Base-by-base conservation (phyloP, 768 basidiomycete genomes). In the Termitomyces sp. region DNA sequence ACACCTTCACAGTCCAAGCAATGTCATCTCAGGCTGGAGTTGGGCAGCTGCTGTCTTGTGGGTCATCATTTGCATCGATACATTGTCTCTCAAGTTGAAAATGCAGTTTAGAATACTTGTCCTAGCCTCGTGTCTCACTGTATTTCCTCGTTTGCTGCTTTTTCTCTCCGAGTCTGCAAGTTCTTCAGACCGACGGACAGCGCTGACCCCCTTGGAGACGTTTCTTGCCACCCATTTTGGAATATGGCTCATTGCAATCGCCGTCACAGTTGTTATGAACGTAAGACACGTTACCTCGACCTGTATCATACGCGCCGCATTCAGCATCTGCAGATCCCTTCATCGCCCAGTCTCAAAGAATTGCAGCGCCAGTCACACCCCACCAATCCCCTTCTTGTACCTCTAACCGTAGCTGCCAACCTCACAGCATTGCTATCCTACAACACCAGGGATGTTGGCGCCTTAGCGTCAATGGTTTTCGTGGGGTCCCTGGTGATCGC, bases 151-250 rank as follows among this genome's bases (percentile, higher is more conserved):
- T 27, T 64, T 91, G 46, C 71, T 91, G 31, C 77, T 90, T 48
- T 89, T 91, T 66, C 70, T 89, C 50, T 76, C 87, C 12, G 77
- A 79, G 53, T 71, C 79, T 3, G 68, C 72, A 45, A 54, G 45
- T 32, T 60, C 63, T 32, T 68, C 68, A 9, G 70, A 70, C 11
- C 73, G 77, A 44, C 69, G 58, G 47, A 44, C 68, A 29, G 61
- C 68, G 18, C 76, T 90, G 46, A 88, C 89, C 2, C 70, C 82
- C 3, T 76, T 92, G 32, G 90, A 92, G 64, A 70, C 75, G 22
- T 90, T 86, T 69, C 78, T 93, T 41, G 76, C 84, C 13, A 65
- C 80, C n/a, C 84, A 89, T 35, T 75, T 86, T 52, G 87, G 84
- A 16, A 75, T 91, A 42, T 70, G 83, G 60, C 73, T 90, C 13